These are phyloP conservation scores for Blastomyces parvus DNA, from an alignment of 2,329 filamentous ascomycete species.

Conservation along the genomic window DNA sequence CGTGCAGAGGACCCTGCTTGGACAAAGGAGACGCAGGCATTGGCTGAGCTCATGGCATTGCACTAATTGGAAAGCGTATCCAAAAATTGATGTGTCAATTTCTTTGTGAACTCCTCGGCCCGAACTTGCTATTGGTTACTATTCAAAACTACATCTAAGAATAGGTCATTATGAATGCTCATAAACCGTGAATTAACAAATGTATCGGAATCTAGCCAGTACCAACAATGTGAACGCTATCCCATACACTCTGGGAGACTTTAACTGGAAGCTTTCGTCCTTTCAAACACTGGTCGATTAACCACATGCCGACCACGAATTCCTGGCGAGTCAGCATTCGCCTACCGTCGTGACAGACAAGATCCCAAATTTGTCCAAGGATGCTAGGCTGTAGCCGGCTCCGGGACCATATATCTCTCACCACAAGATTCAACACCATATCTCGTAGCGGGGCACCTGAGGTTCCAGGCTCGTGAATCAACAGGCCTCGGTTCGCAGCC, in stretches of 20 bases:
- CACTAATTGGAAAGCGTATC: too few relatives aligned
- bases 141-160: background rate
- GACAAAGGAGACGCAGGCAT: too few relatives aligned
- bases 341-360: conserved; percentile 34
- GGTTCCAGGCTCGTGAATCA: conserved; percentile 10
- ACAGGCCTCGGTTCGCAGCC: conserved; percentile 39
- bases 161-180: background rate
- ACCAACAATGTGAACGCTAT: conserved; percentile 26
- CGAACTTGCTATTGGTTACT: background rate
- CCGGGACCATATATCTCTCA: conserved; percentile 41
- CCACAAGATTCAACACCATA: conserved; percentile 39
- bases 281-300: conserved; percentile 41
- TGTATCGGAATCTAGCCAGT: background rate
- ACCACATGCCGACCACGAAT: conserved; percentile 43
- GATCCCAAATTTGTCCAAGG: conserved; percentile 39
- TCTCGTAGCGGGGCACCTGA: conserved; percentile 25
- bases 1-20: too few relatives aligned
- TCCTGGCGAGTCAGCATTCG: conserved; percentile 36
- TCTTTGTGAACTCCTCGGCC: background rate
- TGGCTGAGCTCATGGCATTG: background rate
- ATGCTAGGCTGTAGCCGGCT: conserved; percentile 33
- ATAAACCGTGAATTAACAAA: background rate
- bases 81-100: background rate
- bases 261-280: conserved; percentile 39
- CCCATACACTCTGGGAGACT: conserved; percentile 41